Conservation (phyloP, 768 basidiomycete genomes). For the Candolleomyces efflorescens region DNA sequence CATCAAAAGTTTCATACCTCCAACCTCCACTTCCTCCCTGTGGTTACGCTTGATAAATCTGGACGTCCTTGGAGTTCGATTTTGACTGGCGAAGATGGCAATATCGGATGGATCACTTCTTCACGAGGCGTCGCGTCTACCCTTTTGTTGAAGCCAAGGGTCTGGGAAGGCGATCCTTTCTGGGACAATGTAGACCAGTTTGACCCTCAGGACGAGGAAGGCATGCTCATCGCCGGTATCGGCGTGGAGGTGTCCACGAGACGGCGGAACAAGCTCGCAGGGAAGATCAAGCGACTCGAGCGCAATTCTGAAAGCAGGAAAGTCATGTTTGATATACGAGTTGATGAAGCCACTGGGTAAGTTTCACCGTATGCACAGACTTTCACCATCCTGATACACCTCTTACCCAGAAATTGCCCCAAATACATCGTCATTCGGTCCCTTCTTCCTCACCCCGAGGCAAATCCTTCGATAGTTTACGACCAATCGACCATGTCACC, state of each 20-base stretch:
- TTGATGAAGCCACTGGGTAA: constrained; percentile 59
- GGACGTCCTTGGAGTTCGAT: constrained; percentile 60
- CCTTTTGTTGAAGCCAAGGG: constrained; percentile 32
- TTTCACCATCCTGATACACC: background rate
- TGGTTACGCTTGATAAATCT: constrained; percentile 47
- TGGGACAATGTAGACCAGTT: constrained; percentile 26
- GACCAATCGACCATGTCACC: constrained; percentile 26
- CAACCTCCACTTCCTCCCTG: constrained; percentile 49
- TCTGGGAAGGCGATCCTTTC: constrained; percentile 58
- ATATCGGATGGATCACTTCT: constrained; percentile 40
- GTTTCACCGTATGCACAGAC: constrained; percentile 14
- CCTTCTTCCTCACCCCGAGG: constrained; percentile 37
- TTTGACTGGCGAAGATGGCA: constrained; percentile 40
- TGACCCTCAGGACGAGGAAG: constrained; percentile 13
- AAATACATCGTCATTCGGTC: constrained; percentile 64
- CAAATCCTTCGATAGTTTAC: constrained; percentile 34
- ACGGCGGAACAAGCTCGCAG: constrained; percentile 61
- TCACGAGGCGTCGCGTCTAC: constrained; percentile 26
- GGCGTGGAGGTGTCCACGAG: constrained; percentile 56
- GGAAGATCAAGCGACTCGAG: constrained; percentile 30
- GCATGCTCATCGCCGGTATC: constrained; percentile 47
- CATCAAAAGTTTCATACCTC: constrained; percentile 48
- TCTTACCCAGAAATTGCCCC: constrained; percentile 51
- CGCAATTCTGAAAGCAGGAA: constrained; percentile 15
- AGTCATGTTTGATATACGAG: constrained; percentile 31